phyloP scores from a whole-genome alignment of 352 stramenopile species.

The Globisporangium perplexum region DNA sequence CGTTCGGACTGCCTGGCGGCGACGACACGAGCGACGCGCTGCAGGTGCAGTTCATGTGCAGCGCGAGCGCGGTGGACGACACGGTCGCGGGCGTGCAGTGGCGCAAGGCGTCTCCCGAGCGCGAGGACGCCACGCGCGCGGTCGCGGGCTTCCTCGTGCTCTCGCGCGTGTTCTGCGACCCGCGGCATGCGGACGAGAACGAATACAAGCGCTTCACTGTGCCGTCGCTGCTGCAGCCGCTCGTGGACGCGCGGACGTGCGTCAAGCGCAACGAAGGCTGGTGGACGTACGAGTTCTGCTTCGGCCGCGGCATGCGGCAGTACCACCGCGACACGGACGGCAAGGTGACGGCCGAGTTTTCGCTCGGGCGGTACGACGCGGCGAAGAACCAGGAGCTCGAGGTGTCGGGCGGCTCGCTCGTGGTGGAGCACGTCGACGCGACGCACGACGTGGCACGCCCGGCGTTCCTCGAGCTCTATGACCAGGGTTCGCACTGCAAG shows the following conservation, averaged over 20 bases:
- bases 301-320: conserved; percentile 60
- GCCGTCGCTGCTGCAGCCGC: conserved; percentile 40
- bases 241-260: conserved; percentile 45
- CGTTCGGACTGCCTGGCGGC: conserved; percentile 14
- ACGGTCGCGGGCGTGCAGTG: conserved; percentile 40
- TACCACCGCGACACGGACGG: conserved; percentile 71
- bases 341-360: conserved; percentile 61
- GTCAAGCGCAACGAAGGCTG: conserved; percentile 63
- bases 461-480: conserved; percentile 68
- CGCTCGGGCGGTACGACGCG: conserved; percentile 47
- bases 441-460: conserved; percentile 67
- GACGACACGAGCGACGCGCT: conserved; percentile 15
- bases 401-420: conserved; percentile 32
- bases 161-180: conserved; percentile 65
- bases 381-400: conserved; percentile 47
- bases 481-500: conserved; percentile 64
- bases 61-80: conserved; percentile 32
- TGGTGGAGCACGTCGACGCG: conserved; percentile 72
- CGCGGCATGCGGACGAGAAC: conserved; percentile 38
- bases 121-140: conserved; percentile 24
- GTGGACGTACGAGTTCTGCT: conserved; percentile 79
- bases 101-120: conserved; percentile 29
- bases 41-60: conserved; percentile 73
- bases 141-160: conserved; percentile 50
- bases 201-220: conserved; percentile 47